Evolutionary conservation across 768 basidiomycete species (phyloP).

Genomic region (Phaffia tasmanica): DNA sequence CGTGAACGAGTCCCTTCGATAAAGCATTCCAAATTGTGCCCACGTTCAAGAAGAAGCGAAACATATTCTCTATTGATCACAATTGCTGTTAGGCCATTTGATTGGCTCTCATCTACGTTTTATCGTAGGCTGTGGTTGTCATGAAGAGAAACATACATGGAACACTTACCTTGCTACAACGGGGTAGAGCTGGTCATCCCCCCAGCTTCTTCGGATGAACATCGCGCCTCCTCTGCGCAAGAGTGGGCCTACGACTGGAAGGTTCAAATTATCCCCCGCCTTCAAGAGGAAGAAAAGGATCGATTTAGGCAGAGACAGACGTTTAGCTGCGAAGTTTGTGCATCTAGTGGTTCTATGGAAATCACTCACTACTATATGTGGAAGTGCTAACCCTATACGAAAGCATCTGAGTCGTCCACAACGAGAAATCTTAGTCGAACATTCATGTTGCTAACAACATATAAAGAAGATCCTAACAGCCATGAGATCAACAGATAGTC

Average conservation of each 20-base stretch:
- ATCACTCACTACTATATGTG: conserved; percentile 28
- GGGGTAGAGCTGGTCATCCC: conserved; percentile 8
- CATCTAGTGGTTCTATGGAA: neutral
- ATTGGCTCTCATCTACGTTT: neutral
- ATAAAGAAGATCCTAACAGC: neutral
- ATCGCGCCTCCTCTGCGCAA: conserved; percentile 29
- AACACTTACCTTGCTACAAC: conserved; percentile 12
- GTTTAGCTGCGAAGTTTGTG: neutral
- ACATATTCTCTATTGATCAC: conserved; percentile 29
- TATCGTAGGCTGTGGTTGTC: neutral
- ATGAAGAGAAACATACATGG: neutral
- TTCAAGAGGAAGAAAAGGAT: neutral
- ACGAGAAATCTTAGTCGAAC: neutral
- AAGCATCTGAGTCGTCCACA: conserved; percentile 19
- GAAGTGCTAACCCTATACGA: conserved; percentile 29
- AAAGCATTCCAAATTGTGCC: conserved; percentile 28
- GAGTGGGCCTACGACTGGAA: conserved; percentile 28
- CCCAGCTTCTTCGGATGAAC: conserved; percentile 27
- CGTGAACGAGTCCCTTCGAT: conserved; percentile 29
- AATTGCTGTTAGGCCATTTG: conserved; percentile 19
- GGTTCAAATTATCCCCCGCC: conserved; percentile 32
- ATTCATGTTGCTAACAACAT: conserved; percentile 1
- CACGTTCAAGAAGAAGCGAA: conserved; percentile 28
- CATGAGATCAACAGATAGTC: conserved; percentile 22
- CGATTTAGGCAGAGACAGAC: neutral